Evolutionary conservation across 148 eudicot genomes (phyloP), one percentile per base, ranked within the genome.

Genomic region (Persicaria maculosa): DNA sequence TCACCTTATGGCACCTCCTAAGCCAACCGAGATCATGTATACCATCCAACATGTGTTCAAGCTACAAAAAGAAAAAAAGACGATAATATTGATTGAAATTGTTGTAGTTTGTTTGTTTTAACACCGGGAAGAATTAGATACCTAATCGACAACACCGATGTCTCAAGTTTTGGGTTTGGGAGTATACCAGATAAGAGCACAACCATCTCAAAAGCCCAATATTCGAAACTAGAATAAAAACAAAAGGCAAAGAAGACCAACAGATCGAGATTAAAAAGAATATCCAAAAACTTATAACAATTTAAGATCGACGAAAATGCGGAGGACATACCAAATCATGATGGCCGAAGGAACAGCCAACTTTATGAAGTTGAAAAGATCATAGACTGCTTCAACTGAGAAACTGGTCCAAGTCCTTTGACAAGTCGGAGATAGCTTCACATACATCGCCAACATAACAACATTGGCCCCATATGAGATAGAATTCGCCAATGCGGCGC

Each of bases 11-110:
- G 92, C 89, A 50, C 82, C 87, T 47, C 96, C 85, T 71, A 88
- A 92, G 40, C 92, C 96, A 67, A 85, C 88, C 17, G 92, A 90
- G 77, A 90, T 81, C 90, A 82, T 87, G 62, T 90, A 90, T 45
- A 88, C 90, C 84, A 86, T 85, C 92, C 92, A 90, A 73, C 96
- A 88, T 4, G 92, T 90, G 78, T 88, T 90, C 15, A 90, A 88
- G 81, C 92, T 90, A 88, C 47, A 64, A 74, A 73, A 10, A 59
- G 19, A 9, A 46, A 50, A 16, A 71, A 7, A 31, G 40, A 31
- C 3, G 40, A 31, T 31, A 31, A 31, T 31, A 31, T 31, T 31
- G 40, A 31, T 2, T 31, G 40, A 31, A 31, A 31, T 31, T 31
- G 40, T 31, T 31, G 40, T 31, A 31, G 40, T 31, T 0, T 31